These are phyloP conservation scores for Coemansia sp. DNA, from an alignment of 192 early-diverging fungal genomes.

Conservation along the genomic window DNA sequence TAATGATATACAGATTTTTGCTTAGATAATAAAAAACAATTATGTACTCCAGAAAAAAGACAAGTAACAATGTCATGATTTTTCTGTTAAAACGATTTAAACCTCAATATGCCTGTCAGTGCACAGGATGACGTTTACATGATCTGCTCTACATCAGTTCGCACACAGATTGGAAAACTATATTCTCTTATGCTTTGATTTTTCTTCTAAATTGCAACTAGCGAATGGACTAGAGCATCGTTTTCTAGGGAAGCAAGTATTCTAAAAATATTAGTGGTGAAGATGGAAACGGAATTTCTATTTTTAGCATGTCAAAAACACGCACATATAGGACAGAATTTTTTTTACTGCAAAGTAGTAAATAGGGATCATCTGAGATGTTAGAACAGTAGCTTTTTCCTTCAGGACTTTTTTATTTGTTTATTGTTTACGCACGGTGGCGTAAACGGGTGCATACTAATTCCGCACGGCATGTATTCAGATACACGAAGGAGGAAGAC, in stretches of 20 bases:
- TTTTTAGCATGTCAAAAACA: not conserved
- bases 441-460: not conserved
- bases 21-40: too few relatives aligned
- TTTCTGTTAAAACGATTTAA: too few relatives aligned
- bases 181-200: not conserved
- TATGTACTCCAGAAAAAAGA: too few relatives aligned
- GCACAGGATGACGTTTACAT: not conserved
- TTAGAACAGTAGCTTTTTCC: not conserved
- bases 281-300: not conserved
- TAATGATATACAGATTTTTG: too few relatives aligned
- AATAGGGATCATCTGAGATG: conserved; percentile 2
- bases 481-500: not conserved
- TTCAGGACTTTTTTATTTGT: not conserved
- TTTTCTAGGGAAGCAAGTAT: not conserved
- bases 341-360: not conserved
- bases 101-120: not conserved
- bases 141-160: not conserved
- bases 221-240: too few relatives aligned
- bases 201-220: not conserved
- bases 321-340: not conserved
- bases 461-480: not conserved
- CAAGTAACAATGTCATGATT: too few relatives aligned
- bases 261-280: conserved; percentile 1
- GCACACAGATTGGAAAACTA: not conserved
- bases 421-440: not conserved